Conservation (phyloP, 805 yeast genomes). For the Pichia manshurica region DNA sequence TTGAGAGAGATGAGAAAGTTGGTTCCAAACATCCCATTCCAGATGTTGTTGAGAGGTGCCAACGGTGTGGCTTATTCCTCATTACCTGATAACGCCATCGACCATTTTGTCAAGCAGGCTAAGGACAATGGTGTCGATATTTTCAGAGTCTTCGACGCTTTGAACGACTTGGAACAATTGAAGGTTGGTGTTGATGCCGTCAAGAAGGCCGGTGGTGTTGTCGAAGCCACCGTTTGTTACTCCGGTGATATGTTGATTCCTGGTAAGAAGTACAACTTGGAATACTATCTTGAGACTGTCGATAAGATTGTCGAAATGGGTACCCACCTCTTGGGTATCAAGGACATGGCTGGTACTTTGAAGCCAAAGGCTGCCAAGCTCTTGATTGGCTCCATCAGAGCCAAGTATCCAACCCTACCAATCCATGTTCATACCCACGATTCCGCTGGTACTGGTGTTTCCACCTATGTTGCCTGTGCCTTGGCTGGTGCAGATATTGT, state of each 20-base stretch:
- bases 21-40: conserved; percentile 98
- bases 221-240: conserved; percentile 97
- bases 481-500: conserved; percentile 97
- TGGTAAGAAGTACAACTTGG: conserved; percentile 93
- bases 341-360: conserved; percentile 99
- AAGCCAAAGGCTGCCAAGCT: conserved; percentile 89
- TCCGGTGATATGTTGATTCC: conserved; percentile 97
- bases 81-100: conserved; percentile 96
- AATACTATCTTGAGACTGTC: conserved; percentile 77
- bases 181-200: conserved; percentile 98
- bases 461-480: conserved; percentile 93
- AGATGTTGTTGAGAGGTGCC: conserved; percentile 98
- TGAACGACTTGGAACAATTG: conserved; percentile 93
- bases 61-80: conserved; percentile 98
- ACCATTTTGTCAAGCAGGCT: conserved; percentile 92
- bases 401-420: conserved; percentile 85
- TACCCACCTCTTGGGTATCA: conserved; percentile 93
- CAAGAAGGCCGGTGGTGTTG: conserved; percentile 97
- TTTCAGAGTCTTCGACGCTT: conserved; percentile 95
- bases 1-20: conserved; percentile 77
- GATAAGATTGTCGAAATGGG: conserved; percentile 88
- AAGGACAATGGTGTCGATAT: conserved; percentile 95
- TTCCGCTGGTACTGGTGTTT: conserved; percentile 99
- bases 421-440: conserved; percentile 99
- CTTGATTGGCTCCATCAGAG: conserved; percentile 76